phyloP scores from a whole-genome alignment of 352 stramenopile species.

The Phytopythium mirpurense region DNA sequence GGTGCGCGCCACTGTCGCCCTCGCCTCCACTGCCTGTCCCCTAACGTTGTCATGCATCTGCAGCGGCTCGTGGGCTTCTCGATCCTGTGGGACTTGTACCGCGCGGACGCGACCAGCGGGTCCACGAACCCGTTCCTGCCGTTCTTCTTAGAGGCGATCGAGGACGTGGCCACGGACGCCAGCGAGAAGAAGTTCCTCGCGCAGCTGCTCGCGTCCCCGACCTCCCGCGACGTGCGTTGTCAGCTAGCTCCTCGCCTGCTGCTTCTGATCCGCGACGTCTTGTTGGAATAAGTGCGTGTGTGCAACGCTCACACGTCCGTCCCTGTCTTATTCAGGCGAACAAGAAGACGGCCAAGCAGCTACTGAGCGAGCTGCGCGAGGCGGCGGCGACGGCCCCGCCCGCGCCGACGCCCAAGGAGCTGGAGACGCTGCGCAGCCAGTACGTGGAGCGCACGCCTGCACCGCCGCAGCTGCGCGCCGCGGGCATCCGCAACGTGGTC shows the following conservation, averaged over 20 bases:
- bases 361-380: constrained; percentile 57
- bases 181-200: constrained; percentile 80
- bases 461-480: constrained; percentile 71
- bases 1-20: constrained; percentile 20
- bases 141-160: constrained; percentile 79
- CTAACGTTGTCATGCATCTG: not conserved
- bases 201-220: constrained; percentile 46
- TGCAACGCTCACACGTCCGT: not conserved
- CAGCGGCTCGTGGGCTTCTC: constrained; percentile 85
- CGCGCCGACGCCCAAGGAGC: constrained; percentile 46
- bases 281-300: no score
- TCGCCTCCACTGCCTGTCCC: not conserved
- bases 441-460: constrained; percentile 76
- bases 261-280: not conserved
- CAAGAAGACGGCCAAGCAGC: constrained; percentile 74
- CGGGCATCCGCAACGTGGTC: constrained; percentile 76
- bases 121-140: constrained; percentile 85
- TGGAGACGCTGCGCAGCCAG: constrained; percentile 51
- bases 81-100: constrained; percentile 82
- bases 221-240: constrained; percentile 47
- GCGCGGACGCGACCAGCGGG: constrained; percentile 46
- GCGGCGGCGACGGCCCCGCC: constrained; percentile 24
- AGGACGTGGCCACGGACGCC: constrained; percentile 53
- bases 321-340: constrained; percentile 18
- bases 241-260: not conserved